These are phyloP conservation scores for Urtica urens DNA, from an alignment of 306 rosid genomes.

Conservation along the genomic window DNA sequence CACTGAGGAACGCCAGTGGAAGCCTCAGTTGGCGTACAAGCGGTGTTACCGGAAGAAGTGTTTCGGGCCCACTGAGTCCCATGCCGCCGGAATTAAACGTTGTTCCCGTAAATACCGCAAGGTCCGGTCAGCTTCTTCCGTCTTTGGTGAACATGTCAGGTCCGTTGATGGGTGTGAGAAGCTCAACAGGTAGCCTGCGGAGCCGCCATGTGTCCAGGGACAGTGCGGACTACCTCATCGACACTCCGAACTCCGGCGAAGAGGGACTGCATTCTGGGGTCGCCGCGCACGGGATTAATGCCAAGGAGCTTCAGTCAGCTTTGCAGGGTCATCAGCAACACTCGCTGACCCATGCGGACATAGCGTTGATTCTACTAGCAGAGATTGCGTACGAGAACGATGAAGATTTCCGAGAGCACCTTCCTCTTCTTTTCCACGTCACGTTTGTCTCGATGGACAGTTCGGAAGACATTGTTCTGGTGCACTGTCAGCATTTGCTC, in stretches of 20 bases:
- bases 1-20: conserved; percentile 94
- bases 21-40: conserved; percentile 98
- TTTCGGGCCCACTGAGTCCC: conserved; percentile 92
- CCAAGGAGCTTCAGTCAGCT: conserved; percentile 96
- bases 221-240: conserved; percentile 95
- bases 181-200: conserved; percentile 89
- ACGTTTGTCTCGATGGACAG: conserved; percentile 99
- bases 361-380: conserved; percentile 93
- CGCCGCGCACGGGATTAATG: conserved; percentile 61
- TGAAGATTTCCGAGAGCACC: conserved; percentile 97
- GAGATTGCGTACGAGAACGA: conserved; percentile 98
- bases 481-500: conserved; percentile 97
- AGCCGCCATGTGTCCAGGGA: conserved; percentile 98
- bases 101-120: conserved; percentile 73
- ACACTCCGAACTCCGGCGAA: conserved; percentile 98
- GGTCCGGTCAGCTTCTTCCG: conserved; percentile 96
- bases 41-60: conserved; percentile 92
- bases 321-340: conserved; percentile 99
- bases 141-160: conserved; percentile 94
- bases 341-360: conserved; percentile 94
- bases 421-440: conserved; percentile 93
- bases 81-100: conserved; percentile 92
- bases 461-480: conserved; percentile 94
- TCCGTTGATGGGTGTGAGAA: conserved; percentile 96
- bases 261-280: conserved; percentile 62